A percentile compares a stretch with the other conserved stretches of the same genome.
These are phyloP conservation scores for Saturnispora bothae DNA, from an alignment of 805 yeast species.

Conservation along the genomic window DNA sequence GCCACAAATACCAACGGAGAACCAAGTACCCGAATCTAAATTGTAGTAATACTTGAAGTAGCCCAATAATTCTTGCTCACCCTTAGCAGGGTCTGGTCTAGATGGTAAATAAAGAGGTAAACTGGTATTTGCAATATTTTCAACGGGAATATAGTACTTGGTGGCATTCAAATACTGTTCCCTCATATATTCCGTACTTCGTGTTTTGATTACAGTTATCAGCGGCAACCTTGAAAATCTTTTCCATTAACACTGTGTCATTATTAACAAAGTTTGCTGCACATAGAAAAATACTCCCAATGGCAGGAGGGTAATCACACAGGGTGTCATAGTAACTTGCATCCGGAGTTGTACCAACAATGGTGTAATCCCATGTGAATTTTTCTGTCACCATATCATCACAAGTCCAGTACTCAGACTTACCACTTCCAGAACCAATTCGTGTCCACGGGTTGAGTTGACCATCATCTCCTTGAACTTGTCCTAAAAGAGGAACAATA, in stretches of 20 bases:
- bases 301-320: slow-evolving; percentile 15
- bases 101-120: slow-evolving; percentile 13
- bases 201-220: slow-evolving; percentile 14
- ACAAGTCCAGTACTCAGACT: slow-evolving; percentile 28
- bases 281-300: slow-evolving; percentile 14
- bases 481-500: too few relatives aligned
- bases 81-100: slow-evolving; percentile 9
- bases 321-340: slow-evolving; percentile 3
- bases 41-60: slow-evolving; percentile 15
- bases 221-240: slow-evolving; percentile 5
- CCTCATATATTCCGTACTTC: slow-evolving; percentile 7
- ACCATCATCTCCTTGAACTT: too few relatives aligned
- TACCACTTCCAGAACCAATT: slow-evolving; percentile 42
- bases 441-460: neutral
- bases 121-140: slow-evolving; percentile 5
- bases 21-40: slow-evolving; percentile 21
- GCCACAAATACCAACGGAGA: slow-evolving; percentile 27
- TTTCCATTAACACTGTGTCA: neutral
- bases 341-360: slow-evolving; percentile 5
- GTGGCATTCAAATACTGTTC: slow-evolving; percentile 4
- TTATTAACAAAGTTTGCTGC: slow-evolving; percentile 2
- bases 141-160: slow-evolving; percentile 7
- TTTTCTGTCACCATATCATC: slow-evolving; percentile 15
- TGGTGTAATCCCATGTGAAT: slow-evolving; percentile 16
- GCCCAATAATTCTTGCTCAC: slow-evolving; percentile 1